phyloP scores from a whole-genome alignment of 2,329 filamentous ascomycete genomes.

The Fusarium bulbicola region DNA sequence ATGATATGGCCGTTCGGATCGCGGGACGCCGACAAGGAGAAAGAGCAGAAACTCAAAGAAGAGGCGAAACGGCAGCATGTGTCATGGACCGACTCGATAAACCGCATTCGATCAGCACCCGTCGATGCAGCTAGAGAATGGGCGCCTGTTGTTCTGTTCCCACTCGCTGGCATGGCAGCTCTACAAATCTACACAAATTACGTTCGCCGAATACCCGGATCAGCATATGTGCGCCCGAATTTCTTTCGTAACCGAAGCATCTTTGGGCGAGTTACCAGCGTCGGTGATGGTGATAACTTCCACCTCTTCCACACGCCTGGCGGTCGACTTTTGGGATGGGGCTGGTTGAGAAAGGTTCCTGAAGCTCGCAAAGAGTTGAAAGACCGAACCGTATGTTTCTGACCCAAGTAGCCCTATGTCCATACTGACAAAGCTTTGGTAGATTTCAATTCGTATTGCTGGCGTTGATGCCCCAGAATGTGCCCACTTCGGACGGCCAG shows the following conservation, averaged over 20 bases:
- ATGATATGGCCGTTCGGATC: conserved; percentile 56
- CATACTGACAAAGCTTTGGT: conserved; percentile 24
- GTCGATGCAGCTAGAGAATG: conserved; percentile 52
- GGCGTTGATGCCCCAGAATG: conserved; percentile 94
- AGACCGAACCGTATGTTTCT: conserved; percentile 74
- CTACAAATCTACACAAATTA: conserved; percentile 74
- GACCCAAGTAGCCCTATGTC: not conserved
- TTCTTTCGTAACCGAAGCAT: conserved; percentile 80
- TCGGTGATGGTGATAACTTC: conserved; percentile 97
- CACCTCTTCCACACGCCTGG: conserved; percentile 94
- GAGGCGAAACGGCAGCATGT: conserved; percentile 41
- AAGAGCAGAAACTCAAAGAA: conserved; percentile 25
- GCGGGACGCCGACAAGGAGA: conserved; percentile 37
- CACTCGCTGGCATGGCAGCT: conserved; percentile 50
- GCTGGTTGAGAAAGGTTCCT: conserved; percentile 84
- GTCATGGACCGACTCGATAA: conserved; percentile 53
- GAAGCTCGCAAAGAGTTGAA: conserved; percentile 73
- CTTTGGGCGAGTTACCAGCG: conserved; percentile 87
- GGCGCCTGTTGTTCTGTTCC: conserved; percentile 51
- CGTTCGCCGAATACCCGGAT: conserved; percentile 83
- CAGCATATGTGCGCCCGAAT: conserved; percentile 76
- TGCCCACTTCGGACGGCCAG: conserved; percentile 89
- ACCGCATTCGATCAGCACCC: conserved; percentile 38
- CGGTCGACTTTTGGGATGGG: conserved; percentile 88
- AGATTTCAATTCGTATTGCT: conserved; percentile 90